Conservation (phyloP, 2,329 filamentous ascomycete genomes). For the Neurospora sp. region DNA sequence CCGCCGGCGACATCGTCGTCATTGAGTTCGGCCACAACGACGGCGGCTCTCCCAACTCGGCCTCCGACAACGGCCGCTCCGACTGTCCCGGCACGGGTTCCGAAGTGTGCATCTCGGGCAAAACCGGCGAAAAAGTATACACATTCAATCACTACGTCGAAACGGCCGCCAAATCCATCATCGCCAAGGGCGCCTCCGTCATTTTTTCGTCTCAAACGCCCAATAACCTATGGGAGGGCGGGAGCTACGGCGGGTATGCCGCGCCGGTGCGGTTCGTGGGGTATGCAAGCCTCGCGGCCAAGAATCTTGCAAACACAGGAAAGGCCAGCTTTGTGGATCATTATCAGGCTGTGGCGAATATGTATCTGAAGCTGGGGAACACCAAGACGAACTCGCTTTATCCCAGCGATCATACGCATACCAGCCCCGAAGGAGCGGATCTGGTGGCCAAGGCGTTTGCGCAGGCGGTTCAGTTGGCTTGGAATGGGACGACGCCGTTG, state of each 20-base stretch:
- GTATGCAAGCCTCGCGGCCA: conserved; percentile 31
- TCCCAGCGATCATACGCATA: conserved; percentile 52
- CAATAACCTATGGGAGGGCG: conserved; percentile 52
- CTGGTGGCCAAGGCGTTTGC: conserved; percentile 47
- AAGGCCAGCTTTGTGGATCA: conserved; percentile 46
- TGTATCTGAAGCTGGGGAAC: conserved; percentile 38
- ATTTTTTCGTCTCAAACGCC: conserved; percentile 46
- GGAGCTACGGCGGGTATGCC: conserved; percentile 34
- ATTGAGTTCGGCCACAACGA: conserved; percentile 68
- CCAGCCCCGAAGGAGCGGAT: conserved; percentile 43
- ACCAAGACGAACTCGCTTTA: conserved; percentile 35
- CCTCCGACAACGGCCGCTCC: conserved; percentile 48
- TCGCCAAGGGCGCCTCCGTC: conserved; percentile 49
- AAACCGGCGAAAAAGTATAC: conserved; percentile 19
- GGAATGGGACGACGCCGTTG: conserved; percentile 22
- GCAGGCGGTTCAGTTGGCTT: conserved; percentile 30
- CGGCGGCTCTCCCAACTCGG: conserved; percentile 41
- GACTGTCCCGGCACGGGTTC: conserved; percentile 44
- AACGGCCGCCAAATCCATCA: conserved; percentile 20
- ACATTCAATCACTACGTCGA: conserved; percentile 26
- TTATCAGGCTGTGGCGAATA: conserved; percentile 40
- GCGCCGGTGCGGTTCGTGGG: conserved; percentile 40
- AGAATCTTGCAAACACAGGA: conserved; percentile 29
- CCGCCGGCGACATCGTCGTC: conserved; percentile 51
- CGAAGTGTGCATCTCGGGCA: conserved; percentile 38